Evolutionary conservation across 495 filamentous ascomycete species (phyloP).

Genomic region (Sporormia fimetaria): DNA sequence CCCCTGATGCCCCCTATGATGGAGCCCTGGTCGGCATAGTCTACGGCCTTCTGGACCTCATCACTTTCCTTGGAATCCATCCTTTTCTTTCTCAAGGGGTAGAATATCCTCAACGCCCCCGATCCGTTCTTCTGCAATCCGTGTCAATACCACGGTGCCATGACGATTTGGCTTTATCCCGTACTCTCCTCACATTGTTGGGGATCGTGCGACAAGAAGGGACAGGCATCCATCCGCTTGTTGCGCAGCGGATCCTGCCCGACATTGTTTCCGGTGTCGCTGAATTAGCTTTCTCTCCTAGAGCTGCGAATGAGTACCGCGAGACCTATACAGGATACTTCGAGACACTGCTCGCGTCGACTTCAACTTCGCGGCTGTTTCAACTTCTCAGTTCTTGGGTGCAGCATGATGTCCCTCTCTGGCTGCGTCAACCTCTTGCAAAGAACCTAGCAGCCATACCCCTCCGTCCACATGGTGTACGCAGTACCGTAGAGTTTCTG

Average conservation of each 20-base stretch:
- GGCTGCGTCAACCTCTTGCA: conserved; percentile 42
- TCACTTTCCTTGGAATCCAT: conserved; percentile 17
- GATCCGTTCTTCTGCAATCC: conserved; percentile 11
- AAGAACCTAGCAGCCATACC: conserved; percentile 49
- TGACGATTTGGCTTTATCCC: conserved; percentile 1
- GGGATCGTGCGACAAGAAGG: conserved; percentile 9
- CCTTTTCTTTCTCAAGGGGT: conserved; percentile 16
- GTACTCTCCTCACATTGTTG: conserved; percentile 5
- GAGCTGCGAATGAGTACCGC: background rate
- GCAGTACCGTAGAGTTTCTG: conserved; percentile 61
- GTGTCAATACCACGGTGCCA: background rate
- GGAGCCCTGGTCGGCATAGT: conserved; percentile 20
- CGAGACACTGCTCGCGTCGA: conserved; percentile 1
- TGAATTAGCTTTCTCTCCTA: conserved; percentile 20
- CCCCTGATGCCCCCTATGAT: conserved; percentile 18
- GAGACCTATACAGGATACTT: conserved; percentile 4
- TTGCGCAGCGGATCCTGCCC: conserved; percentile 31
- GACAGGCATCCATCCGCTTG: conserved; percentile 17
- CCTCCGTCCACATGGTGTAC: conserved; percentile 52
- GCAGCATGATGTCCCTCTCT: conserved; percentile 35
- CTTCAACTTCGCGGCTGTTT: conserved; percentile 35
- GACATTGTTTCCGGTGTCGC: conserved; percentile 32
- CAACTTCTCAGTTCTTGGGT: conserved; percentile 40
- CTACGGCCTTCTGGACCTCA: conserved; percentile 22
- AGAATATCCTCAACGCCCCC: conserved; percentile 15